phyloP scores from a whole-genome alignment of 345 rosid species.

The Camelina hispida region DNA sequence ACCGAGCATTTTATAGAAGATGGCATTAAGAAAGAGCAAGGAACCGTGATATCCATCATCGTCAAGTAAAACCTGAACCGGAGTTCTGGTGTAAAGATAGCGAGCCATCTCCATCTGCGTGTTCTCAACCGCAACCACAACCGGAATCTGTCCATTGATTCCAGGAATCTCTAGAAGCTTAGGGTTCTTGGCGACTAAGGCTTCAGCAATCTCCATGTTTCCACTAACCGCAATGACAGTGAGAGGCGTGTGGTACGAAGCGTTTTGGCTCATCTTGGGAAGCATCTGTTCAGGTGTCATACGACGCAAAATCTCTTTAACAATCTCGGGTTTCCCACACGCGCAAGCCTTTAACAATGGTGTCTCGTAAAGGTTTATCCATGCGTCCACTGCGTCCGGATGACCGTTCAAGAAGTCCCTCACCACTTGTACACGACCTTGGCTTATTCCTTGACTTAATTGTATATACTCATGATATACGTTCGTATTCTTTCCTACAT shows the following conservation, averaged over 20 bases:
- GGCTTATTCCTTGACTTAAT: slow-evolving; percentile 42
- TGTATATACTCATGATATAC: slow-evolving; percentile 27
- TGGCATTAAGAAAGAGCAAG: slow-evolving; percentile 38
- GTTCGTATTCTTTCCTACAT: slow-evolving; percentile 36
- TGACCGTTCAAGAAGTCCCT: slow-evolving; percentile 27
- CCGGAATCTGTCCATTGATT: slow-evolving; percentile 40
- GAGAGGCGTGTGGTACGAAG: slow-evolving; percentile 46
- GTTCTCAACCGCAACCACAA: slow-evolving; percentile 41
- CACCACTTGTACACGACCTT: slow-evolving; percentile 30
- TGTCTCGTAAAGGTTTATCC: slow-evolving; percentile 39
- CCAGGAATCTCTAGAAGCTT: slow-evolving; percentile 44
- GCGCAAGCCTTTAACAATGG: slow-evolving; percentile 45
- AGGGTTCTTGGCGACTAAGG: slow-evolving; percentile 42
- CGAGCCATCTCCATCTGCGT: slow-evolving; percentile 44
- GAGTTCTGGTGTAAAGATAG: slow-evolving; percentile 43
- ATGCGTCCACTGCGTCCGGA: slow-evolving; percentile 31
- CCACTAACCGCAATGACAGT: slow-evolving; percentile 45
- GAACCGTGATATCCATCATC: slow-evolving; percentile 39
- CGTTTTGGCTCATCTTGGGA: slow-evolving; percentile 40
- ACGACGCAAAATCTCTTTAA: slow-evolving; percentile 39
- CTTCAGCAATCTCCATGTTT: slow-evolving; percentile 42
- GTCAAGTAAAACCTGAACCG: slow-evolving; percentile 38
- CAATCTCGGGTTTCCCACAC: slow-evolving; percentile 40
- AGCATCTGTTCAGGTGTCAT: slow-evolving; percentile 48
- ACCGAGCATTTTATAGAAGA: slow-evolving; percentile 45